phyloP scores from a whole-genome alignment of 2,329 filamentous ascomycete species.

The Arthroderma sp. region DNA sequence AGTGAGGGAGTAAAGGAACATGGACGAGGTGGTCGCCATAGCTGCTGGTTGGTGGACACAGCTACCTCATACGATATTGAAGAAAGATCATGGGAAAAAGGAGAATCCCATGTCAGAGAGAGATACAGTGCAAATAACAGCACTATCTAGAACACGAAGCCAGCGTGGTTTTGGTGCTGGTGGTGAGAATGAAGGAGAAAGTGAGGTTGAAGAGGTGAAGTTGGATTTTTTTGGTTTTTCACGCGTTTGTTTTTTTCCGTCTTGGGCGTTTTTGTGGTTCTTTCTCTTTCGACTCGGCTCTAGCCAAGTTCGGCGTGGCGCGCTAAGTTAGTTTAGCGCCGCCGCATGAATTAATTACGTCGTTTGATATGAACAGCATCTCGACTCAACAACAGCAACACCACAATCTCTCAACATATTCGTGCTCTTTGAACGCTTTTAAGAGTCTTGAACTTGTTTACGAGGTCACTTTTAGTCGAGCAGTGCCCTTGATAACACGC shows the following conservation, averaged over 20 bases:
- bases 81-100: neutral
- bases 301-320: neutral
- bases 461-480: too few relatives aligned
- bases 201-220: neutral
- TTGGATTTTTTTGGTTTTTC: neutral
- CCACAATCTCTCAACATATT: too few relatives aligned
- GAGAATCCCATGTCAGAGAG: neutral
- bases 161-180: neutral
- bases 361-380: too few relatives aligned
- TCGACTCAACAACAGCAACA: too few relatives aligned
- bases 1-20: conserved; percentile 97
- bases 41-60: conserved; percentile 21
- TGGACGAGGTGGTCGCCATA: conserved; percentile 96
- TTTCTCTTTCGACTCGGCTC: conserved; percentile 9
- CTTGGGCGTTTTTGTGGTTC: conserved; percentile 1
- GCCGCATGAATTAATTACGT: neutral
- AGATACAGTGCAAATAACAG: too few relatives aligned
- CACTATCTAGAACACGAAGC: too few relatives aligned
- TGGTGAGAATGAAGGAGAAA: neutral
- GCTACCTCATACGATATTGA: neutral
- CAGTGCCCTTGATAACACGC: too few relatives aligned
- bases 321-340: conserved; percentile 2
- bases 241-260: too few relatives aligned
- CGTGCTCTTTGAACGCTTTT: too few relatives aligned
- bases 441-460: too few relatives aligned